A percentile compares a stretch with the other conserved stretches of the same genome.
phyloP scores from a whole-genome alignment of 495 filamentous ascomycete species.

The Letharia columbiana region DNA sequence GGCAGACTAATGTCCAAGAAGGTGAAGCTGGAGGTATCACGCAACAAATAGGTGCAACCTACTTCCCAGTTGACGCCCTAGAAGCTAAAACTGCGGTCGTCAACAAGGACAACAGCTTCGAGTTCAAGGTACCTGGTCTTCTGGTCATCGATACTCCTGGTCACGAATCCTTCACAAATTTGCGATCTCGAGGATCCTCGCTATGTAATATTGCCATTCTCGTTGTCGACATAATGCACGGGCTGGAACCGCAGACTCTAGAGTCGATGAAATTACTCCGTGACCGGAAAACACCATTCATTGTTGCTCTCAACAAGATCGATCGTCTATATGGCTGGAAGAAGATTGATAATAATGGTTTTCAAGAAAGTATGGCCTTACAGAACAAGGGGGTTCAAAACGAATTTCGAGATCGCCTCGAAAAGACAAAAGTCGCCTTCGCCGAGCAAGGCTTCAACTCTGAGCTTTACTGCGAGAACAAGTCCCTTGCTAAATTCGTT shows the following conservation, averaged over 20 bases:
- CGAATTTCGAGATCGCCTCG: slow-evolving; percentile 86
- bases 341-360: slow-evolving; percentile 95
- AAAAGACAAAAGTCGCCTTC: slow-evolving; percentile 88
- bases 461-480: slow-evolving; percentile 94
- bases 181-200: slow-evolving; percentile 90
- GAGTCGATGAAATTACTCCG: slow-evolving; percentile 93
- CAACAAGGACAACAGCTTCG: slow-evolving; percentile 81
- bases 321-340: slow-evolving; percentile 99
- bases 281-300: slow-evolving; percentile 94
- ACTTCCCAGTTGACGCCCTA: slow-evolving; percentile 95
- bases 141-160: slow-evolving; percentile 97
- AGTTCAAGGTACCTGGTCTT: slow-evolving; percentile 96
- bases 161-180: slow-evolving; percentile 99
- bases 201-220: slow-evolving; percentile 99
- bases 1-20: slow-evolving; percentile 98
- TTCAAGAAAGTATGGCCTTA: slow-evolving; percentile 79
- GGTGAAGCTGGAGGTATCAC: slow-evolving; percentile 99
- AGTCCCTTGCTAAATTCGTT: slow-evolving; percentile 86
- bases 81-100: slow-evolving; percentile 85
- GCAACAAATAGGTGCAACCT: slow-evolving; percentile 98
- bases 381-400: slow-evolving; percentile 92
- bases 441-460: slow-evolving; percentile 97
- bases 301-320: slow-evolving; percentile 98
- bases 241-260: slow-evolving; percentile 93
- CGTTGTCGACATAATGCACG: slow-evolving; percentile 99